phyloP scores from a whole-genome alignment of 192 early-diverging fungal genomes.

The Podila verticillata region DNA sequence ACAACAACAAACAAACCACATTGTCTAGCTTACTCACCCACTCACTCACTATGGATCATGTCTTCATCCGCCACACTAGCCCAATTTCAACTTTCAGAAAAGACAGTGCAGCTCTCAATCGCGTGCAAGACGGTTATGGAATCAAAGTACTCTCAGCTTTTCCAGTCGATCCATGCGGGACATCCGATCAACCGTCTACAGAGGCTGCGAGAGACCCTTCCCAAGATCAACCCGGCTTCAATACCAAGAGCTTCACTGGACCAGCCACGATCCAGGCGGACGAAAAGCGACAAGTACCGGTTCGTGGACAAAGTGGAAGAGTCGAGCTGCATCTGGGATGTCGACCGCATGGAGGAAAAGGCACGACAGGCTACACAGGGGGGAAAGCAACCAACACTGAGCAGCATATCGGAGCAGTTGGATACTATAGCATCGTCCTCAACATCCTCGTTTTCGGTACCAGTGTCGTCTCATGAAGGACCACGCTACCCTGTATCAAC shows the following conservation, averaged over 20 bases:
- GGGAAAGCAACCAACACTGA: not conserved
- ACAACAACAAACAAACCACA: not conserved
- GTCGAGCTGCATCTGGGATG: conserved; percentile 48
- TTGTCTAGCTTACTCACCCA: no score
- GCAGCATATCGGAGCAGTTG: conserved; percentile 20
- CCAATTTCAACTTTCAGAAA: conserved; percentile 45
- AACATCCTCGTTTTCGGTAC: not conserved
- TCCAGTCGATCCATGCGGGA: conserved; percentile 34
- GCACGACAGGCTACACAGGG: not conserved
- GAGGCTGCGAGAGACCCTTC: conserved; percentile 20
- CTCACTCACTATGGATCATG: not conserved
- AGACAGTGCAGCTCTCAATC: conserved; percentile 35
- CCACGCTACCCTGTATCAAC: conserved; percentile 3
- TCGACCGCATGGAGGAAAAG: conserved; percentile 40
- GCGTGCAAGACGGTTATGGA: conserved; percentile 30
- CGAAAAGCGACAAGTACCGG: conserved; percentile 31
- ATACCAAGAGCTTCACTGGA: conserved; percentile 28
- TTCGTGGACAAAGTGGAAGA: conserved; percentile 51
- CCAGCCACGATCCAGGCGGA: conserved; percentile 9
- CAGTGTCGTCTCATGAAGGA: not conserved
- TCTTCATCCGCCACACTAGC: not conserved
- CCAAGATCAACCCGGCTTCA: conserved; percentile 21
- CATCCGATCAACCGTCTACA: conserved; percentile 32
- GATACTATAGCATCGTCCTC: not conserved
- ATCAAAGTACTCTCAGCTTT: conserved; percentile 26